phyloP scores from a whole-genome alignment of 2,329 filamentous ascomycete genomes.

The Pyrenophora graminea region DNA sequence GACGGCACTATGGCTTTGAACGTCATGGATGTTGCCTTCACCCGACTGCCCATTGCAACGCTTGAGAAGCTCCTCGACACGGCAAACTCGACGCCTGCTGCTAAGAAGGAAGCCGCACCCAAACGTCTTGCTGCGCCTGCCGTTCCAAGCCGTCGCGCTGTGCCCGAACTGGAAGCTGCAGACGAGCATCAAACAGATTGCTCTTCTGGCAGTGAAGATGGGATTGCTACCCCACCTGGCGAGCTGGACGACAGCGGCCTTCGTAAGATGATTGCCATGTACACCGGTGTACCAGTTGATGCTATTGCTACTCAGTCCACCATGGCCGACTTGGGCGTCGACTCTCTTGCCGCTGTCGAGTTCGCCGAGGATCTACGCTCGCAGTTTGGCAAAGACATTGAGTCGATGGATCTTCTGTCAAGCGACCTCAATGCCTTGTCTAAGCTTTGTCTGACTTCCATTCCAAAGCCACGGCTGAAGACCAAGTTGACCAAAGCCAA shows the following conservation, averaged over 20 bases:
- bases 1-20: slow-evolving; percentile 2
- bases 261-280: slow-evolving; percentile 12
- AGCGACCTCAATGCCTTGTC: neutral
- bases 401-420: neutral
- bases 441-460: neutral
- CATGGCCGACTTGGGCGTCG: slow-evolving; percentile 5
- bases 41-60: slow-evolving; percentile 11
- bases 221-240: neutral
- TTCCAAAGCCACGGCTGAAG: neutral
- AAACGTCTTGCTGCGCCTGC: neutral
- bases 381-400: slow-evolving; percentile 3
- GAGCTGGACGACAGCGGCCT: slow-evolving; percentile 1
- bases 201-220: neutral
- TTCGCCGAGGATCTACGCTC: neutral
- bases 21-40: slow-evolving; percentile 13
- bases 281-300: slow-evolving; percentile 9
- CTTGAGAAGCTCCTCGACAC: slow-evolving; percentile 8
- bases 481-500: neutral
- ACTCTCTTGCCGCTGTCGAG: slow-evolving; percentile 2
- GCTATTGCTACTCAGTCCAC: neutral
- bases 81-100: neutral
- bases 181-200: slow-evolving; percentile 4
- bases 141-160: neutral
- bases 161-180: neutral
- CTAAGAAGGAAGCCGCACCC: neutral